Conservation (phyloP, 2,329 filamentous ascomycete genomes). For the Beauveria rudraprayagi region DNA sequence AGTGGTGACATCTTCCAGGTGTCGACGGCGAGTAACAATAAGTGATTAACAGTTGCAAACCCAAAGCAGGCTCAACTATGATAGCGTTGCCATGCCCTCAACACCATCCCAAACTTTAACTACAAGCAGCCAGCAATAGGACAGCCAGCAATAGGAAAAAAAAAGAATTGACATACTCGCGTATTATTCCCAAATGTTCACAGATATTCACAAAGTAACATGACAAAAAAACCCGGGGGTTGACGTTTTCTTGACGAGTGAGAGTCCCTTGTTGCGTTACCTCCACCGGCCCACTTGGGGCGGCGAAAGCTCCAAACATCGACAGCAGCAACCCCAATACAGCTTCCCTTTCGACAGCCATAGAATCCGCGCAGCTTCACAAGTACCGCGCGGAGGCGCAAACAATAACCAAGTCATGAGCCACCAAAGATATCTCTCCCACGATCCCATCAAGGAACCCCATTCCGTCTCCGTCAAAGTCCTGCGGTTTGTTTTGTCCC, state of each 20-base stretch:
- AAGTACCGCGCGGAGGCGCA: not conserved
- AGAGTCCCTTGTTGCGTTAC: not conserved
- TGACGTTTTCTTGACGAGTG: not conserved
- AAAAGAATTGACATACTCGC: too few relatives aligned
- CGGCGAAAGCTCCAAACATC: not conserved
- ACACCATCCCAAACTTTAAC: too few relatives aligned
- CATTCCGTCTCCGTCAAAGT: slow-evolving; percentile 75
- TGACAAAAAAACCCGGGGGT: too few relatives aligned
- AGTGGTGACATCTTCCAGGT: not conserved
- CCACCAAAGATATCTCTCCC: slow-evolving; percentile 49
- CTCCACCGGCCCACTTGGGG: not conserved
- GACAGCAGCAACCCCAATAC: too few relatives aligned
- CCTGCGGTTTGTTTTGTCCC: slow-evolving; percentile 42
- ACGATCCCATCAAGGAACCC: slow-evolving; percentile 60
- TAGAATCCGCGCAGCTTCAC: not conserved
- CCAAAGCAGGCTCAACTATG: not conserved
- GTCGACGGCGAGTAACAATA: not conserved
- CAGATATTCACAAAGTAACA: too few relatives aligned
- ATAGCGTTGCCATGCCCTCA: too few relatives aligned
- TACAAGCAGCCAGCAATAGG: too few relatives aligned
- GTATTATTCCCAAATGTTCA: too few relatives aligned
- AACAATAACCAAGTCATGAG: slow-evolving; percentile 34
- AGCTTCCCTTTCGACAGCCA: not conserved
- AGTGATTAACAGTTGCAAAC: not conserved
- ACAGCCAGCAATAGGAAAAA: too few relatives aligned